Percentiles rank a stretch among this genome's conserved stretches.
Conservation (phyloP, 1,284 basidiomycete genomes). For the Paramarasmius palmivorus region DNA sequence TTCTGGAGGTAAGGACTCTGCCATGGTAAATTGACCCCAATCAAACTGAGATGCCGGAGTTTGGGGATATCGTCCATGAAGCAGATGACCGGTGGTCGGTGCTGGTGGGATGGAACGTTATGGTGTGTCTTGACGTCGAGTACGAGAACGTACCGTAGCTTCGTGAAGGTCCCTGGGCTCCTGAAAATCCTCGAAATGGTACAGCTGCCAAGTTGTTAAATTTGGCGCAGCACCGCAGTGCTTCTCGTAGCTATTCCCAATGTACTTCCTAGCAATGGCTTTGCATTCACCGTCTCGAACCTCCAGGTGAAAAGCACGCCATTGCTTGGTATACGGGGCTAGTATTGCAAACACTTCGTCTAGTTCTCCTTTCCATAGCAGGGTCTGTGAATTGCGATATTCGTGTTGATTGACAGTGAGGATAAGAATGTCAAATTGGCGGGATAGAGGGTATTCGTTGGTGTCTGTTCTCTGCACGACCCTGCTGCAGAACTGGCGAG, state of each 20-base stretch:
- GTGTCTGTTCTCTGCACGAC: slow-evolving; percentile 9
- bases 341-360: slow-evolving; percentile 51
- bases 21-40: slow-evolving; percentile 67
- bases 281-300: slow-evolving; percentile 59
- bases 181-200: slow-evolving; percentile 60
- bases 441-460: slow-evolving; percentile 24
- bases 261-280: slow-evolving; percentile 45
- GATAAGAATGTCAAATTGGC: slow-evolving; percentile 53
- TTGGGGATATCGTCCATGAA: slow-evolving; percentile 50
- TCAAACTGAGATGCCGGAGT: slow-evolving; percentile 54
- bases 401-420: slow-evolving; percentile 51
- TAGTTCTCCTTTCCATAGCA: slow-evolving; percentile 39
- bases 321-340: slow-evolving; percentile 47
- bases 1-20: slow-evolving; percentile 50
- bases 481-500: slow-evolving; percentile 45
- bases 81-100: slow-evolving; percentile 54
- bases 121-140: too few relatives aligned
- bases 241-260: slow-evolving; percentile 28
- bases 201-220: slow-evolving; percentile 59
- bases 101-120: slow-evolving; percentile 11
- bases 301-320: slow-evolving; percentile 59
- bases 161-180: slow-evolving; percentile 48
- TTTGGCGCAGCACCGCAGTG: slow-evolving; percentile 47
- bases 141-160: slow-evolving; percentile 33
- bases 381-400: slow-evolving; percentile 25